Evolutionary conservation across 305 asterid species (phyloP).

Genomic region (Solanum hybrid): DNA sequence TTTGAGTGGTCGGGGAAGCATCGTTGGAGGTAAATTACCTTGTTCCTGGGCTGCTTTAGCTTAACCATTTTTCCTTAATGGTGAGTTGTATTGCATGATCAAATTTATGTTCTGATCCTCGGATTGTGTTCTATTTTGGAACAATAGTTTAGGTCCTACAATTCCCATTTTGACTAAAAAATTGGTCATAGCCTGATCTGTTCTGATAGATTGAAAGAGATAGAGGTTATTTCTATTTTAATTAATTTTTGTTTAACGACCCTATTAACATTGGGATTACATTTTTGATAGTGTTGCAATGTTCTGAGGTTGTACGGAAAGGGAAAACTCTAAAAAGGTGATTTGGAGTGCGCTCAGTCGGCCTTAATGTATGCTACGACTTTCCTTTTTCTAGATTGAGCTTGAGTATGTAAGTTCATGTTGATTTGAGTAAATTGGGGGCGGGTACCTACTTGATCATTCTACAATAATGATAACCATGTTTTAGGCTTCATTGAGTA

Average conservation of each 20-base stretch:
- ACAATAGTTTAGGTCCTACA: too few species aligned
- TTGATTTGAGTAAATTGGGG: background rate
- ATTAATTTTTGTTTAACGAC: too few species aligned
- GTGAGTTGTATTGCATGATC: background rate
- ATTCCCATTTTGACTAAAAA: background rate
- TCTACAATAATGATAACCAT: background rate
- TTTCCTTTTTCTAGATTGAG: too few species aligned
- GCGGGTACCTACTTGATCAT: background rate
- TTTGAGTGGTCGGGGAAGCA: background rate
- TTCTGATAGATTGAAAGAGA: too few species aligned
- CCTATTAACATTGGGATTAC: background rate
- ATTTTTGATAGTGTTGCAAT: background rate
- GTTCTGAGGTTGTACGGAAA: background rate
- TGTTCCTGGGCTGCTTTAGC: background rate
- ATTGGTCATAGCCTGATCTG: background rate
- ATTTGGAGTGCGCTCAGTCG: background rate
- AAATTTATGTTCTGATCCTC: background rate
- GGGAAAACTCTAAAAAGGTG: too few species aligned
- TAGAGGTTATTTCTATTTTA: too few species aligned
- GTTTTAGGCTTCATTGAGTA: background rate
- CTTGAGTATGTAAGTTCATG: background rate
- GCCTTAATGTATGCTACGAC: too few species aligned
- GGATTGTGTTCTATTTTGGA: background rate
- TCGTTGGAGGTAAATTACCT: background rate
- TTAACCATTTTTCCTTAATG: background rate